Conservation (phyloP, 768 basidiomycete species). For the Heimioporus sp. region DNA sequence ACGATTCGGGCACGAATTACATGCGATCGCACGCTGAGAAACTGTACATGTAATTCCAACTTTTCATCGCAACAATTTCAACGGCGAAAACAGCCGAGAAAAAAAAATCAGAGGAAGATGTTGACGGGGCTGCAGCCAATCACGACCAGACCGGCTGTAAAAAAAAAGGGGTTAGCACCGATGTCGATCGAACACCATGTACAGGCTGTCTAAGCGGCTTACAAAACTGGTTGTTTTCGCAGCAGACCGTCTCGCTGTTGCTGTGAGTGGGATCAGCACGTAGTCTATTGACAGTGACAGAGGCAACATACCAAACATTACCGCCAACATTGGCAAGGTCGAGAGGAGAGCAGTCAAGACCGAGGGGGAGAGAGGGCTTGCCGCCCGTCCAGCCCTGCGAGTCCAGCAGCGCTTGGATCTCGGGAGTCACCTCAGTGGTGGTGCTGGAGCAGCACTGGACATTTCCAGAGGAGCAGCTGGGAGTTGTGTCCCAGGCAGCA, state of each 20-base stretch:
- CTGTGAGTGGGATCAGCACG: background rate
- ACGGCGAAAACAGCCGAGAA: background rate
- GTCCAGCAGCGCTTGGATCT: background rate
- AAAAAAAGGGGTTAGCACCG: background rate
- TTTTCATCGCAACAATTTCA: background rate
- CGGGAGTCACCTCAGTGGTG: background rate
- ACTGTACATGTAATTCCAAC: background rate
- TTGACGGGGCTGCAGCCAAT: background rate
- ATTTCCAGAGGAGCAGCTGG: background rate
- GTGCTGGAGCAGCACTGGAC: constrained; percentile 3
- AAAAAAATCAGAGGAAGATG: background rate
- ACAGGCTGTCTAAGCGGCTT: background rate
- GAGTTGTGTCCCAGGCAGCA: background rate
- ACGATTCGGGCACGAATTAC: background rate
- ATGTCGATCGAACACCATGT: background rate
- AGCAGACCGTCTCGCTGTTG: constrained; percentile 1
- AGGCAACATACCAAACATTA: background rate
- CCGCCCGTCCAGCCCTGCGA: background rate
- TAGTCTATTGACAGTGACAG: too few species aligned
- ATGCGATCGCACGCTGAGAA: background rate
- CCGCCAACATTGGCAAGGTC: background rate
- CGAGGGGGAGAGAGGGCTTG: background rate
- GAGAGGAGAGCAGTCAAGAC: background rate
- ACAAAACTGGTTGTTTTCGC: constrained; percentile 1
- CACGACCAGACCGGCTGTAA: background rate